Conservation (phyloP, 768 basidiomycete species). For the Tylopilus rubrobrunneus region DNA sequence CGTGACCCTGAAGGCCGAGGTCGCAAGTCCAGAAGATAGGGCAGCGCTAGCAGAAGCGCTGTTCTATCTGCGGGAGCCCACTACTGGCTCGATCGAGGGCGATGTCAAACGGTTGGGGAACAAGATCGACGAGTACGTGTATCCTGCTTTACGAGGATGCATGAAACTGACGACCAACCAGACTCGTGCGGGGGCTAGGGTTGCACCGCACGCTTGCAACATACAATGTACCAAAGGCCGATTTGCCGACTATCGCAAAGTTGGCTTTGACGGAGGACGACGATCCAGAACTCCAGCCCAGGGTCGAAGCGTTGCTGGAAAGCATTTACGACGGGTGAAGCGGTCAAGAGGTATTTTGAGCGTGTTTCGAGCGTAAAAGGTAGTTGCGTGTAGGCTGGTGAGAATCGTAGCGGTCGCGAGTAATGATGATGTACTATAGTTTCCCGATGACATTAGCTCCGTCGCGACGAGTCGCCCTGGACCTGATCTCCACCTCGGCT, state of each 20-base stretch:
- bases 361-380: too few relatives aligned
- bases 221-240: constrained; percentile 60
- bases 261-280: constrained; percentile 29
- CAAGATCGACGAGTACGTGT: constrained; percentile 51
- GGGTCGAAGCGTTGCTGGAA: constrained; percentile 49
- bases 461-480: constrained; percentile 7
- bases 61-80: constrained; percentile 54
- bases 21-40: constrained; percentile 60
- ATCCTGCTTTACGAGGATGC: background rate
- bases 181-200: constrained; percentile 58
- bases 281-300: constrained; percentile 30
- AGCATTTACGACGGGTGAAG: constrained; percentile 33
- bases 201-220: constrained; percentile 53
- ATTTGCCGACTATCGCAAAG: constrained; percentile 50
- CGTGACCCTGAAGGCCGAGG: constrained; percentile 54
- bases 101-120: constrained; percentile 53
- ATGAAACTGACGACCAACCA: constrained; percentile 25
- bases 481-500: constrained; percentile 8
- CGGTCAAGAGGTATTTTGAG: background rate
- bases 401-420: background rate
- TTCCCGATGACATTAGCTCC: constrained; percentile 17
- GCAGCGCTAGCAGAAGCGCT: constrained; percentile 52
- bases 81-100: constrained; percentile 62
- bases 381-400: background rate
- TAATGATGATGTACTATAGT: constrained; percentile 6